A percentile compares a stretch with the other conserved stretches of the same genome.
Conservation (phyloP, 2,329 filamentous ascomycete species). For the Alternaria dauci region DNA sequence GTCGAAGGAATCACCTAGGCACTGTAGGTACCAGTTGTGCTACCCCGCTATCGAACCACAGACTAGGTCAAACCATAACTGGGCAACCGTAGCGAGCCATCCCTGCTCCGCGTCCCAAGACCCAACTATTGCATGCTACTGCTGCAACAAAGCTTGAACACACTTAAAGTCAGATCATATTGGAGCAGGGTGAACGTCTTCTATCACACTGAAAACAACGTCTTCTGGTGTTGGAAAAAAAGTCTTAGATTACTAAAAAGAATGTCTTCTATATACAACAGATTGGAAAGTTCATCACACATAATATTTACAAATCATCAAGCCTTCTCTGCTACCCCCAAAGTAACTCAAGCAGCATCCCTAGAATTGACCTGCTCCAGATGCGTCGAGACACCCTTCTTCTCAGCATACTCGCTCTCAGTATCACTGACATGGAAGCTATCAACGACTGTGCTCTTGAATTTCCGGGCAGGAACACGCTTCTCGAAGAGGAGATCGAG, state of each 20-base stretch:
- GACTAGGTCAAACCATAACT: background rate
- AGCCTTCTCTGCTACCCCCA: background rate
- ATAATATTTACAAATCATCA: slow-evolving; percentile 11
- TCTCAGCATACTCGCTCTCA: slow-evolving; percentile 33
- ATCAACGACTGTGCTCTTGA: slow-evolving; percentile 38
- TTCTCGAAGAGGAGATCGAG: slow-evolving; percentile 82
- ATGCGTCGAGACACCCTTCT: slow-evolving; percentile 35
- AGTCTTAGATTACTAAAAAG: background rate
- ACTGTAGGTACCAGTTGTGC: background rate
- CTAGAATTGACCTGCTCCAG: slow-evolving; percentile 37
- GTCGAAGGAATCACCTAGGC: background rate
- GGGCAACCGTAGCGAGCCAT: background rate
- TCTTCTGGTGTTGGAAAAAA: background rate
- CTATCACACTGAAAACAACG: background rate
- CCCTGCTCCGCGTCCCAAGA: background rate
- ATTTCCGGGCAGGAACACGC: slow-evolving; percentile 43
- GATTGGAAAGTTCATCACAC: background rate
- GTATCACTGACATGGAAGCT: slow-evolving; percentile 30
- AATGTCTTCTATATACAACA: slow-evolving; percentile 5
- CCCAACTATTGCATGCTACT: background rate
- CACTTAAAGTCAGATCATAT: background rate
- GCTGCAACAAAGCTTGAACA: background rate
- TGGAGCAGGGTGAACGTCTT: background rate
- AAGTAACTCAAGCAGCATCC: slow-evolving; percentile 3
- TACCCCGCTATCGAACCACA: slow-evolving; percentile 2